Evolutionary conservation across 768 basidiomycete species (phyloP).

Genomic region (Leccinellum albellum): DNA sequence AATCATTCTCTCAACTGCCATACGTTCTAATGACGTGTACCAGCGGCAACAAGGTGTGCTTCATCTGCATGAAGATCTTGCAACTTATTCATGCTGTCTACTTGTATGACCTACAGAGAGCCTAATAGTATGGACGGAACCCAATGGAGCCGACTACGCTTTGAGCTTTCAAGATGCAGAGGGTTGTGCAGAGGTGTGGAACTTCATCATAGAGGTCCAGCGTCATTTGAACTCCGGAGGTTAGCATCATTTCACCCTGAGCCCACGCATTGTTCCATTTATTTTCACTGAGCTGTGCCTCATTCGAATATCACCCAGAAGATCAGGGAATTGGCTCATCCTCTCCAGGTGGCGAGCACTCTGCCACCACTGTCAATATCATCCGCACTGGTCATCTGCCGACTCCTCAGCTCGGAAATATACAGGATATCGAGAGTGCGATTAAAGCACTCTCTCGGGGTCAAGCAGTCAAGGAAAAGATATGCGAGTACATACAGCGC

Average conservation of each 20-base stretch:
- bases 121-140: conserved; percentile 98
- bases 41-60: conserved; percentile 79
- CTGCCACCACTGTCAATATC: conserved; percentile 59
- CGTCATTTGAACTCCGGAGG: conserved; percentile 69
- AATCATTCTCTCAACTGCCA: conserved; percentile 74
- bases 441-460: conserved; percentile 74
- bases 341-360: conserved; percentile 61
- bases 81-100: conserved; percentile 6
- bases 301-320: conserved; percentile 29
- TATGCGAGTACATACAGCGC: conserved; percentile 84
- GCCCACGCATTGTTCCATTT: conserved; percentile 8
- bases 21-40: conserved; percentile 80
- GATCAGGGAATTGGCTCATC: conserved; percentile 51
- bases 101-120: conserved; percentile 60
- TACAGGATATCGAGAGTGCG: conserved; percentile 73
- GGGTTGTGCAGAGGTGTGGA: conserved; percentile 96
- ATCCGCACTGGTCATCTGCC: conserved; percentile 74
- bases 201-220: conserved; percentile 91
- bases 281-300: conserved; percentile 15
- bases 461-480: conserved; percentile 71
- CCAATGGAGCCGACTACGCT: conserved; percentile 90
- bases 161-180: conserved; percentile 95
- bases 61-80: background rate
- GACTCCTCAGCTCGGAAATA: conserved; percentile 69
- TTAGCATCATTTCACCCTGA: conserved; percentile 35